Percentiles rank a stretch among this genome's conserved stretches.
Conservation (phyloP, 1,284 basidiomycete species). For the Ceratobasidium sp. region DNA sequence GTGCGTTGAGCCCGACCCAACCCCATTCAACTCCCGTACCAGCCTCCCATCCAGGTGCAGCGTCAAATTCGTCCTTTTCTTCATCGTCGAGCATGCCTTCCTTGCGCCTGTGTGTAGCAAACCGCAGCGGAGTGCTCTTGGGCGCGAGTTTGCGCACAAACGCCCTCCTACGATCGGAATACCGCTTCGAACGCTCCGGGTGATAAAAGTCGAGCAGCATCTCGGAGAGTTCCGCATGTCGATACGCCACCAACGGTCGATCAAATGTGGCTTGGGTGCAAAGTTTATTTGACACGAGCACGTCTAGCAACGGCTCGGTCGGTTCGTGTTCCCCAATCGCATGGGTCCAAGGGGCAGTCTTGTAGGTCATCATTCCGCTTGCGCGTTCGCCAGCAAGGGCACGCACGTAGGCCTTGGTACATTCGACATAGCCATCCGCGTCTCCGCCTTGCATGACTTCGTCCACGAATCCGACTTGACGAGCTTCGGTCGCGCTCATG, state of each 20-base stretch:
- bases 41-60: slow-evolving; percentile 49
- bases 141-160: slow-evolving; percentile 56
- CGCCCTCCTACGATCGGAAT: slow-evolving; percentile 52
- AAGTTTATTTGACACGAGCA: slow-evolving; percentile 48
- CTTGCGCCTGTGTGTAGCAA: slow-evolving; percentile 48
- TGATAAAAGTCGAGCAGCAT: slow-evolving; percentile 57
- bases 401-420: slow-evolving; percentile 44
- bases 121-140: slow-evolving; percentile 50
- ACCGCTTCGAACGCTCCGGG: slow-evolving; percentile 51
- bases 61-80: slow-evolving; percentile 50
- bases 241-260: slow-evolving; percentile 49
- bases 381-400: slow-evolving; percentile 39
- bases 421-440: slow-evolving; percentile 22
- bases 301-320: slow-evolving; percentile 43
- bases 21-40: slow-evolving; percentile 49
- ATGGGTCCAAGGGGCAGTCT: slow-evolving; percentile 44
- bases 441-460: slow-evolving; percentile 45
- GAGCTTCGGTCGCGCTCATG: slow-evolving; percentile 48
- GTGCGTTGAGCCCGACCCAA: slow-evolving; percentile 45
- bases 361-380: slow-evolving; percentile 35
- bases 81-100: slow-evolving; percentile 49
- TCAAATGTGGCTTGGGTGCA: slow-evolving; percentile 46
- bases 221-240: slow-evolving; percentile 54
- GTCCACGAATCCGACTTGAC: slow-evolving; percentile 49
- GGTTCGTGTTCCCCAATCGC: slow-evolving; percentile 15